phyloP scores from a whole-genome alignment of 352 stramenopile species.

The Globisporangium takayamanum region DNA sequence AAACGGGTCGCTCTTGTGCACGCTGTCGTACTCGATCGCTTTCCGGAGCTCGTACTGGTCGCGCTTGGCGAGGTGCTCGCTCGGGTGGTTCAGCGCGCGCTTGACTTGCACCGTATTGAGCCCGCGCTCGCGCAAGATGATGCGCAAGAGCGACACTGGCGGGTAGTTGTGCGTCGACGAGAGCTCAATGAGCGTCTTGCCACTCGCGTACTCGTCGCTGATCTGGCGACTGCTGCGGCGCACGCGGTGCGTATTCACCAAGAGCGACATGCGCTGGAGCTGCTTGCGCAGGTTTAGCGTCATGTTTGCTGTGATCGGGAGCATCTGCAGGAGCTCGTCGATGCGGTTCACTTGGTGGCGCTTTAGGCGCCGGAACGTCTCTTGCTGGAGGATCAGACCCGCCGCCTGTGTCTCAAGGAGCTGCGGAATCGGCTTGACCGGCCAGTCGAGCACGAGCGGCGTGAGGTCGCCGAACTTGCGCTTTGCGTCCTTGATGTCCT shows the following conservation, averaged over 20 bases:
- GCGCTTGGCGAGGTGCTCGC: slow-evolving; percentile 48
- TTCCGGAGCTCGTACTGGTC: slow-evolving; percentile 70
- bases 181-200: slow-evolving; percentile 73
- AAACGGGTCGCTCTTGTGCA: slow-evolving; percentile 80
- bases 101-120: slow-evolving; percentile 58
- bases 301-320: slow-evolving; percentile 85
- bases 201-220: slow-evolving; percentile 60
- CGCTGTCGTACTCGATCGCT: slow-evolving; percentile 71
- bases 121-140: slow-evolving; percentile 64
- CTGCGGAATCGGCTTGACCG: slow-evolving; percentile 70
- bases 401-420: slow-evolving; percentile 78
- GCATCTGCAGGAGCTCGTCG: slow-evolving; percentile 73
- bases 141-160: slow-evolving; percentile 76
- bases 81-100: slow-evolving; percentile 43
- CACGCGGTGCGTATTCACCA: slow-evolving; percentile 84
- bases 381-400: slow-evolving; percentile 72
- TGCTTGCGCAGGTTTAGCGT: slow-evolving; percentile 84
- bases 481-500: slow-evolving; percentile 40
- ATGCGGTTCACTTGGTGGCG: slow-evolving; percentile 76
- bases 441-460: slow-evolving; percentile 55
- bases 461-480: slow-evolving; percentile 59
- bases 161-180: slow-evolving; percentile 75
- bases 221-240: slow-evolving; percentile 52
- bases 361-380: slow-evolving; percentile 83
- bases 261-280: slow-evolving; percentile 74